phyloP scores from a whole-genome alignment of 1,284 basidiomycete species.

The Rhodotorula sp. region DNA sequence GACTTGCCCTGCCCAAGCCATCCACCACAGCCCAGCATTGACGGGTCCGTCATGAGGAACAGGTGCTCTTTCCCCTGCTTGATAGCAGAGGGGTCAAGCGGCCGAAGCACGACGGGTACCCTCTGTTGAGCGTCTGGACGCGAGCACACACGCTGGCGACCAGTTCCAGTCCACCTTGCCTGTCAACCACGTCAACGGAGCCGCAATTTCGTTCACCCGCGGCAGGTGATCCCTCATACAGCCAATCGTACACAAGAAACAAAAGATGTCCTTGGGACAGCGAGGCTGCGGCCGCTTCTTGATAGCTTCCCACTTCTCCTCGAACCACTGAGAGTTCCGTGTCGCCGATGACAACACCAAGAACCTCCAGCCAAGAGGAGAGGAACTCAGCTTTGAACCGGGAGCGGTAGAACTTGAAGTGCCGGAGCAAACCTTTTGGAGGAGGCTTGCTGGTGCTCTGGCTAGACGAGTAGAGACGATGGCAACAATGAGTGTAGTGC shows the following conservation, averaged over 20 bases:
- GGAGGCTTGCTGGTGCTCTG: too few relatives aligned
- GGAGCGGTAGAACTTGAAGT: too few relatives aligned
- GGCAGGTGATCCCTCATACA: constrained; percentile 53
- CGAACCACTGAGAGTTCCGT: constrained; percentile 45
- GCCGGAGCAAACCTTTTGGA: too few relatives aligned
- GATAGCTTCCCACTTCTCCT: constrained; percentile 47
- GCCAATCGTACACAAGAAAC: constrained; percentile 52
- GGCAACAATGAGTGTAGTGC: too few relatives aligned
- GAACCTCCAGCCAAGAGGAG: constrained; percentile 43
- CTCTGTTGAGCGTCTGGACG: constrained; percentile 47
- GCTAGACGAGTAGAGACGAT: too few relatives aligned
- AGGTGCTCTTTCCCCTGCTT: too few relatives aligned
- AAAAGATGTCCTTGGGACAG: too few relatives aligned
- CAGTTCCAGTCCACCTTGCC: constrained; percentile 16
- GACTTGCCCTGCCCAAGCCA: constrained; percentile 47
- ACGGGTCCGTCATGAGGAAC: too few relatives aligned
- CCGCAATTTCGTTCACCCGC: constrained; percentile 40
- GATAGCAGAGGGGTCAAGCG: too few relatives aligned
- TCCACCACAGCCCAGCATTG: too few relatives aligned
- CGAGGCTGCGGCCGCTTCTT: too few relatives aligned
- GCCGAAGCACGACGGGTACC: constrained; percentile 46
- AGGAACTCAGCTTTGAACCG: too few relatives aligned
- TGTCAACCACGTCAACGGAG: constrained; percentile 5
- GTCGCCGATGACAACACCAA: constrained; percentile 47
- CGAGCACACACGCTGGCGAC: constrained; percentile 40